Evolutionary conservation across 2,329 filamentous ascomycete genomes (phyloP), one percentile per base, ranked within the genome.

Genomic region (Fusarium chuoi): DNA sequence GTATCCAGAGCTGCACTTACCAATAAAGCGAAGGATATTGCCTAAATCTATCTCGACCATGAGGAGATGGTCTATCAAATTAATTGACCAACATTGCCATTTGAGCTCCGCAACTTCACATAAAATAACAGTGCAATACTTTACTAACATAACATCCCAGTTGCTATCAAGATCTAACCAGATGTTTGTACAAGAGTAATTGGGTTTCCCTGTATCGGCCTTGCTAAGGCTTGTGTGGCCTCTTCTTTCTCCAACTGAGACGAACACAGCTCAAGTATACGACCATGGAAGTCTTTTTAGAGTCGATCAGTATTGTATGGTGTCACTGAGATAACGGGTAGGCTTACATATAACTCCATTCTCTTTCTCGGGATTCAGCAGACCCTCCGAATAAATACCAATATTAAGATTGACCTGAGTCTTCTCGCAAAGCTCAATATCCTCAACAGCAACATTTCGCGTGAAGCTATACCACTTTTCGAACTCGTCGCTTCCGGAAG

Each of bases 131-230:
- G 33, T 33, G 13, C 33, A 33, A 14, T 33, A 33, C 2, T 33
- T 3, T 33, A 33, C 33, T 4, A 33, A 14, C 33, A 33, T 33
- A 2, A 14, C 13, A 33, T 14, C 33, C 13, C 12, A 33, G 1
- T 5, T 1, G 6, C 18, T 26, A 3, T 35, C 5, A 26, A 7
- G 20, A 15, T 0, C n/a, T 20, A 4, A 2, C 7, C 18, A 12
- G n/a, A 36, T 15, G 9, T 5, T 20, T 15, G 1, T 2, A 11
- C 0, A 26, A 15, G 30, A 18, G 9, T 1, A 9, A 9, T 12
- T 36, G 17, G 6, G 2, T 5, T 36, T 52, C n/a, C 8, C 9
- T 1, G 0, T 0, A 22, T 14, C 33, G 48, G 1, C 28, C 3
- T 18, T 0, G 3, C 15, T 18, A 6, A 4, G 7, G 22, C 2